Conservation (phyloP, 2,329 filamentous ascomycete species). For the Curvularia hawaiiensis region DNA sequence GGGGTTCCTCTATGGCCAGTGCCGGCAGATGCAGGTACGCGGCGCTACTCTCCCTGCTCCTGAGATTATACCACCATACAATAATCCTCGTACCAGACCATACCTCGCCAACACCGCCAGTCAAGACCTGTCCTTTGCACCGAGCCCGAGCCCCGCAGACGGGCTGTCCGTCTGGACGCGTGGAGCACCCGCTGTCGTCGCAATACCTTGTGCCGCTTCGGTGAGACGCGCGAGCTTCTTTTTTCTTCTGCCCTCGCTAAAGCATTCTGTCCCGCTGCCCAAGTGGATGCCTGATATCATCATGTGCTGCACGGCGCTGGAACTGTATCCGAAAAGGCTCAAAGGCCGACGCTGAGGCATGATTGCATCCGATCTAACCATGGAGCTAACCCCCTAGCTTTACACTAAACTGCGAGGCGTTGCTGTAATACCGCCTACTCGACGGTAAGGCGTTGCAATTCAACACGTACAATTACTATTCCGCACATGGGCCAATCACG, state of each 20-base stretch:
- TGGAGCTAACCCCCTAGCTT: conserved; percentile 2
- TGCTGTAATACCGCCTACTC: background rate
- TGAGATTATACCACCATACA: conserved; percentile 9
- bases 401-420: background rate
- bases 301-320: conserved; percentile 12
- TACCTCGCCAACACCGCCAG: background rate
- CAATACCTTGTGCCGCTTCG: background rate
- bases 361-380: conserved; percentile 1
- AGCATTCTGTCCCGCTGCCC: background rate
- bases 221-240: background rate
- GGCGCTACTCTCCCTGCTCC: conserved; percentile 21
- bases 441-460: background rate
- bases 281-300: conserved; percentile 6
- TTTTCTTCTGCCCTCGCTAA: background rate
- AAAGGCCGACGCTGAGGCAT: conserved; percentile 7
- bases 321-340: conserved; percentile 9
- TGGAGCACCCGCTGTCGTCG: background rate
- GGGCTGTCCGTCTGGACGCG: conserved; percentile 1
- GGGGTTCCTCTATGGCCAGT: conserved; percentile 15
- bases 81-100: background rate
- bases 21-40: conserved; percentile 27
- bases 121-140: background rate
- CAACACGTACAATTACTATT: background rate
- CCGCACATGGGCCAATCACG: background rate
- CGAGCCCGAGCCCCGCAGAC: background rate